Evolutionary conservation across 306 rosid genomes (phyloP).

Genomic region (Rosa multiflora): DNA sequence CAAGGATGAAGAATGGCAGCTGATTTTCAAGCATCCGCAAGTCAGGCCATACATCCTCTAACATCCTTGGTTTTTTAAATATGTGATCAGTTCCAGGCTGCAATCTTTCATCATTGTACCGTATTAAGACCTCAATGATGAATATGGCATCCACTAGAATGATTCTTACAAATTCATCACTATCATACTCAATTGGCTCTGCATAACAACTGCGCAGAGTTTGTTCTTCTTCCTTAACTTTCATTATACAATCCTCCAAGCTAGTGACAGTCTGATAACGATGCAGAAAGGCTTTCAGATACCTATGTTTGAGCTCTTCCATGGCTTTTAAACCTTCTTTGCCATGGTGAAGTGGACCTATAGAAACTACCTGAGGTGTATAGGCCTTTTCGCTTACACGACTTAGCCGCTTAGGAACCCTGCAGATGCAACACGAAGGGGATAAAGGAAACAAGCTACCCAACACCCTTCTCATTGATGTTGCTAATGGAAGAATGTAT

Average conservation of each 20-base stretch:
- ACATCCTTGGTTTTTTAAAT: constrained; percentile 26
- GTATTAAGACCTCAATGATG: constrained; percentile 24
- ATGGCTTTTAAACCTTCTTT: not conserved
- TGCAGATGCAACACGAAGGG: not conserved
- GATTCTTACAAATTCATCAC: constrained; percentile 26
- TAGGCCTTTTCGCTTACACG: not conserved
- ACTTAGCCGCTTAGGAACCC: constrained; percentile 11
- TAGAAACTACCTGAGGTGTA: constrained; percentile 11
- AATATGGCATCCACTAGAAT: constrained; percentile 27
- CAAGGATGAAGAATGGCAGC: constrained; percentile 34
- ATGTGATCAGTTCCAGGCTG: constrained; percentile 15
- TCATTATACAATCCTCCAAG: not conserved
- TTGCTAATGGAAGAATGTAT: not conserved
- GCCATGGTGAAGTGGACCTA: constrained; percentile 8
- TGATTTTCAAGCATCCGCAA: constrained; percentile 40
- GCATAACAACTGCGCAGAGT: constrained; percentile 8
- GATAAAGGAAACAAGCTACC: not conserved
- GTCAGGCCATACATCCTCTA: constrained; percentile 25
- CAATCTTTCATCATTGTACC: not conserved
- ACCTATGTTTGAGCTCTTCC: constrained; percentile 16
- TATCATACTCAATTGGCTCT: not conserved
- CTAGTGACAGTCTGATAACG: not conserved
- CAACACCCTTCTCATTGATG: not conserved
- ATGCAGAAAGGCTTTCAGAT: not conserved
- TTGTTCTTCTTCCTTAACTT: not conserved